Base-by-base conservation (phyloP, 1,284 basidiomycete genomes). In the Baeospora myosura region DNA sequence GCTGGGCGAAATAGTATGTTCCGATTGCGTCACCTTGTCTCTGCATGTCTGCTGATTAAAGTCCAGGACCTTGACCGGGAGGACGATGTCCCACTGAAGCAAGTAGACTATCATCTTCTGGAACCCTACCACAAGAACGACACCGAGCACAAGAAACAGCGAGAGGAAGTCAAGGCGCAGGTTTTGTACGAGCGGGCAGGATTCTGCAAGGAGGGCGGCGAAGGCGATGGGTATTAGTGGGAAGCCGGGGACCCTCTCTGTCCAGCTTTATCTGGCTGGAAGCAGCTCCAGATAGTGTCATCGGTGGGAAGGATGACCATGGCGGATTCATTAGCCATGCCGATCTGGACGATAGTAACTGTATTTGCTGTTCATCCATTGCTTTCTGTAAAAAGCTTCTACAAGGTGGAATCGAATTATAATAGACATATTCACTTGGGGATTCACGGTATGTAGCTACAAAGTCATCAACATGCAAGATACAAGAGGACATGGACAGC, bases 1-100 rank as follows among this genome's bases (percentile, higher is more conserved):
- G 38, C 68, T 98, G 41, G 96, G 96, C 40, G 96, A 99, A 74
- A 87, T 99, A 45, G 95, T 97, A 58, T 60, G 91, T 78, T 25
- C 16, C 48, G 18, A 25, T 42, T 46, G 12, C 36, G 35, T 38
- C 2, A n/a, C 17, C 26, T 30, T 34, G n/a, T 26, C n/a, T 44
- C 38, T 41, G 40, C 29, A 28, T 42, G 33, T 42, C 43, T 40
- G 17, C 39, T 40, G 23, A 18, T 41, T 38, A 31, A 43, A 38
- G 33, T 35, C 3, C 59, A 97, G 93, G 93, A 97, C 60, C 76
- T 97, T 49, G 92, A 96, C 63, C 74, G 77, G 52, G 93, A 97
- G 65, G 93, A 97, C 58, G 85, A 90, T 35, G 69, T 94, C 11
- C 87, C 86, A 11, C 66, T 94, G 49, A 72, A 74, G 50, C 81